These are phyloP conservation scores for Didymella exigua DNA, from an alignment of 2,329 filamentous ascomycete genomes.

Conservation along the genomic window DNA sequence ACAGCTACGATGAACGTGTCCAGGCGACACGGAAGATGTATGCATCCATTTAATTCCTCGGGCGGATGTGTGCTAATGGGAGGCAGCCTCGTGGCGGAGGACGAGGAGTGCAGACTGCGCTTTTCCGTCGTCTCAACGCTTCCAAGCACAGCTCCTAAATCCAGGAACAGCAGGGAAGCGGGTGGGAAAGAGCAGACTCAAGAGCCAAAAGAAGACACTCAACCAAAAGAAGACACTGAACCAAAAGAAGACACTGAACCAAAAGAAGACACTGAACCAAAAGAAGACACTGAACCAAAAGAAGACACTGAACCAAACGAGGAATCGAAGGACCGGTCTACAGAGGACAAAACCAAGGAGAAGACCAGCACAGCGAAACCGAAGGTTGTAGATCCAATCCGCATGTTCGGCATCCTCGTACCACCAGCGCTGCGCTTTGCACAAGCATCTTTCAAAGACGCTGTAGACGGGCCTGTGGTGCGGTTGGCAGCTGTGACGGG, in stretches of 20 bases:
- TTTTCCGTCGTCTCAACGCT: neutral
- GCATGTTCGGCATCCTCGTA: constrained; percentile 62
- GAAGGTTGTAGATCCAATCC: constrained; percentile 57
- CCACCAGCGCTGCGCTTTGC: constrained; percentile 59
- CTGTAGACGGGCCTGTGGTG: constrained; percentile 64
- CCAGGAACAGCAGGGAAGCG: neutral
- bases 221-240: neutral
- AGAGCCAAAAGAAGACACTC: neutral
- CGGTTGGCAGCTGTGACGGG: constrained; percentile 62
- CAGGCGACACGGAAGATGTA: constrained; percentile 61
- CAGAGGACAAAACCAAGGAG: neutral
- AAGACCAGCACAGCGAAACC: constrained; percentile 4
- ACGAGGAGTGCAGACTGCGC: constrained; percentile 7
- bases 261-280: neutral
- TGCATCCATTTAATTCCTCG: constrained; percentile 25
- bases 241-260: neutral
- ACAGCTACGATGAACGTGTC: constrained; percentile 77
- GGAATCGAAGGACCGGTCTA: neutral
- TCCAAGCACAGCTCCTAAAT: neutral
- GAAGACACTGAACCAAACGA: neutral
- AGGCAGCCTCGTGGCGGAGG: neutral
- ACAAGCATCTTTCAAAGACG: constrained; percentile 63
- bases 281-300: neutral
- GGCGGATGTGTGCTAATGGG: neutral
- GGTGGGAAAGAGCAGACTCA: neutral